These are phyloP conservation scores for Exophiala phaeomuriformis DNA, from an alignment of 2,329 filamentous ascomycete genomes.

Conservation along the genomic window DNA sequence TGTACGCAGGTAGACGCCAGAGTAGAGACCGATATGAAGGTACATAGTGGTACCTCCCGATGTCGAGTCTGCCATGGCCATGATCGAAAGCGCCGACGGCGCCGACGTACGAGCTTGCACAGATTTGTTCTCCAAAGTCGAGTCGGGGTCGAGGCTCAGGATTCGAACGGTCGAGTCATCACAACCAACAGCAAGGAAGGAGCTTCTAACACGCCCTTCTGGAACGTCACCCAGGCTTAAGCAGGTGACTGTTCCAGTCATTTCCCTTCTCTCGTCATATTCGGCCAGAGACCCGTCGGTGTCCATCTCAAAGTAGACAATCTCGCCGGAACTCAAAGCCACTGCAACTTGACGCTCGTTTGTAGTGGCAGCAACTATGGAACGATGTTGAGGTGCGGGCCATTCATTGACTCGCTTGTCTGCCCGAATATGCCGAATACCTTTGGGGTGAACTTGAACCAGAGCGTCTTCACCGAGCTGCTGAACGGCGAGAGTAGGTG, in stretches of 20 bases:
- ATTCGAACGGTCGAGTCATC: conserved; percentile 95
- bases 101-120: conserved; percentile 88
- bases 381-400: conserved; percentile 85
- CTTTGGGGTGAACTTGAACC: conserved; percentile 92
- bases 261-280: conserved; percentile 89
- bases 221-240: conserved; percentile 91
- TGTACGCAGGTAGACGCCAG: conserved; percentile 90
- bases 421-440: conserved; percentile 80
- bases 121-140: conserved; percentile 85
- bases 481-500: conserved; percentile 84
- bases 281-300: conserved; percentile 82
- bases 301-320: conserved; percentile 98
- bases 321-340: conserved; percentile 89
- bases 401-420: conserved; percentile 79
- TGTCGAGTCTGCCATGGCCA: conserved; percentile 90
- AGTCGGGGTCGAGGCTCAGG: conserved; percentile 79
- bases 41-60: conserved; percentile 84
- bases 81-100: conserved; percentile 81
- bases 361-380: conserved; percentile 87
- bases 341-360: conserved; percentile 91
- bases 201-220: conserved; percentile 78
- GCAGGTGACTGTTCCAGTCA: conserved; percentile 91
- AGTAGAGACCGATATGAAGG: conserved; percentile 90
- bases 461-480: conserved; percentile 89
- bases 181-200: conserved; percentile 91